Evolutionary conservation across 2,329 filamentous ascomycete species (phyloP).

Genomic region (Simplicillium aogashimaense): DNA sequence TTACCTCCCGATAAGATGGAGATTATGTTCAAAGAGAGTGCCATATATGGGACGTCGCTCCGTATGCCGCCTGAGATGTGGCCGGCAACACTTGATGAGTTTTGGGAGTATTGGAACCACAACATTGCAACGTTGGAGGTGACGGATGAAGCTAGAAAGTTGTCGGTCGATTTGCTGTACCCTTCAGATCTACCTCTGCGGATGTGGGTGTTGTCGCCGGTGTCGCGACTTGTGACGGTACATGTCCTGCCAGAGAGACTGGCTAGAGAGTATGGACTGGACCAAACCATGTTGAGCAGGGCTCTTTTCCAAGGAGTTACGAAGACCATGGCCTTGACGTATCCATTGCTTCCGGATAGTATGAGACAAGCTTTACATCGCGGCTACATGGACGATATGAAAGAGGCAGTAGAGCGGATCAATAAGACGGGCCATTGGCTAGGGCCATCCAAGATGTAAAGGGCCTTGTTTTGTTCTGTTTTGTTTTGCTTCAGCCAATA

Average conservation of each 20-base stretch:
- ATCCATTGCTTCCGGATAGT: constrained; percentile 7
- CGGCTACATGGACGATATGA: constrained; percentile 15
- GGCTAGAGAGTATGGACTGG: constrained; percentile 13
- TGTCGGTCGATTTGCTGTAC: constrained; percentile 14
- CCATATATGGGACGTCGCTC: constrained; percentile 17
- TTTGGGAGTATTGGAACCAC: constrained; percentile 26
- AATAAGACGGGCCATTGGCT: constrained; percentile 10
- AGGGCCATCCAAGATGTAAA: neutral
- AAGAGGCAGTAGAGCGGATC: constrained; percentile 10
- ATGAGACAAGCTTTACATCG: constrained; percentile 13
- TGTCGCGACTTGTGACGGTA: constrained; percentile 9
- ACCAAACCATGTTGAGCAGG: constrained; percentile 9
- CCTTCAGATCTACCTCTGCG: constrained; percentile 12
- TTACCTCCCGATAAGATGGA: constrained; percentile 16
- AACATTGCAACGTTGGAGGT: constrained; percentile 21
- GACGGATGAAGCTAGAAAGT: constrained; percentile 17
- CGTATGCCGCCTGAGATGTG: constrained; percentile 23
- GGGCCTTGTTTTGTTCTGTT: too few species aligned
- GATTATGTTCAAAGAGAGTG: constrained; percentile 15
- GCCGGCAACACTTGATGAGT: constrained; percentile 20
- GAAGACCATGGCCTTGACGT: constrained; percentile 17
- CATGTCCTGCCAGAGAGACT: constrained; percentile 12
- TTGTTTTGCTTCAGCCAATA: too few species aligned
- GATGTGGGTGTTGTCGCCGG: constrained; percentile 11
- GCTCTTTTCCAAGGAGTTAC: constrained; percentile 9